phyloP scores from a whole-genome alignment of 257 asterid species.

The Voacanga thouarsii region DNA sequence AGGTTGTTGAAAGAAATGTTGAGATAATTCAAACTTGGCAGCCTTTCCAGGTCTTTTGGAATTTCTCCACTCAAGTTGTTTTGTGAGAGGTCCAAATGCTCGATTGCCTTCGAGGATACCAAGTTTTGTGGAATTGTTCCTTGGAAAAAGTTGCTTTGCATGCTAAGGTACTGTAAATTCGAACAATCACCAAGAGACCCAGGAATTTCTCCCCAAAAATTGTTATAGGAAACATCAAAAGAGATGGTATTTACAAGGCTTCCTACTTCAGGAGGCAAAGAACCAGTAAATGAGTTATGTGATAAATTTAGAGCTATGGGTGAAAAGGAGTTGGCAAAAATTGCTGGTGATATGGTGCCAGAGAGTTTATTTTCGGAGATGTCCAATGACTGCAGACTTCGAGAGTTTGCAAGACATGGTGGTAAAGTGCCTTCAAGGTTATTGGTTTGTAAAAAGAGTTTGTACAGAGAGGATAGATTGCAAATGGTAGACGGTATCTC shows the following conservation, averaged over 20 bases:
- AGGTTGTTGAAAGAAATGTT: constrained; percentile 35
- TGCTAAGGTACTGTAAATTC: constrained; percentile 20
- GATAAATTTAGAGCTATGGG: constrained; percentile 22
- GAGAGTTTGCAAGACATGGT: constrained; percentile 13
- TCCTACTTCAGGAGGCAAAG: constrained; percentile 26
- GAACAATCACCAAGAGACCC: constrained; percentile 16
- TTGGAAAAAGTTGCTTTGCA: constrained; percentile 21
- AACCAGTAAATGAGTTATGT: constrained; percentile 17
- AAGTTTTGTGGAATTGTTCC: constrained; percentile 22
- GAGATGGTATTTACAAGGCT: neutral
- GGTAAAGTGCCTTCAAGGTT: constrained; percentile 22
- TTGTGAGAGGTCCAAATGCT: constrained; percentile 22
- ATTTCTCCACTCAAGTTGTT: constrained; percentile 35
- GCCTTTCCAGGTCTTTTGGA: constrained; percentile 23
- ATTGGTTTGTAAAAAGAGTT: constrained; percentile 13
- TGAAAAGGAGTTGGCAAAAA: constrained; percentile 9
- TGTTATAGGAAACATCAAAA: constrained; percentile 30
- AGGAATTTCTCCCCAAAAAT: constrained; percentile 26
- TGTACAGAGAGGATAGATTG: constrained; percentile 17
- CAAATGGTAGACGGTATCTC: neutral
- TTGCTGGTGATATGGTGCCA: constrained; percentile 15
- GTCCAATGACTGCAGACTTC: constrained; percentile 11
- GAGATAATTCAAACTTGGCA: constrained; percentile 16
- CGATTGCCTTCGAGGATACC: constrained; percentile 18
- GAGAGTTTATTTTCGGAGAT: constrained; percentile 27